Percentiles rank a stretch among this genome's conserved stretches.
These are phyloP conservation scores for Raffaelea albimanens DNA, from an alignment of 2,329 filamentous ascomycete species.

Conservation along the genomic window DNA sequence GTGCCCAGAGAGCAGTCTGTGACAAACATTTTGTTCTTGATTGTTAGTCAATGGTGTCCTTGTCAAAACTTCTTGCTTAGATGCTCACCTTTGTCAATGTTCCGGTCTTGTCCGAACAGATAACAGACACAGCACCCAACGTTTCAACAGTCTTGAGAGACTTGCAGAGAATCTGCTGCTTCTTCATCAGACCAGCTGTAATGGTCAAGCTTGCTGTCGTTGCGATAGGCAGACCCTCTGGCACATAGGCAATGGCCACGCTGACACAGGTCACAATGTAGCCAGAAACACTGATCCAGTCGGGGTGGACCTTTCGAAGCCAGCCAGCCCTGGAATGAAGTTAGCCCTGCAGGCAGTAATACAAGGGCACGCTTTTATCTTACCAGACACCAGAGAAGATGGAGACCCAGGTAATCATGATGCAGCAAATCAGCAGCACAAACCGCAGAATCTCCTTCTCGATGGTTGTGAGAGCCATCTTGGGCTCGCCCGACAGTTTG, in stretches of 20 bases:
- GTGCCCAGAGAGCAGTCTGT: slow-evolving; percentile 57
- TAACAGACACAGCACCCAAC: slow-evolving; percentile 60
- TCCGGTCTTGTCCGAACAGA: slow-evolving; percentile 72
- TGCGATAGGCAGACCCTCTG: slow-evolving; percentile 63
- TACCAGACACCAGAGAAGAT: slow-evolving; percentile 59
- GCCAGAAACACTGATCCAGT: slow-evolving; percentile 62
- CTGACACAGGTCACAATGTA: slow-evolving; percentile 66
- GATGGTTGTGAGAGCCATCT: slow-evolving; percentile 56
- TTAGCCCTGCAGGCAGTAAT: too few species aligned
- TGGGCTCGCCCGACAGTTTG: slow-evolving; percentile 59
- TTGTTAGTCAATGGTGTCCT: too few species aligned
- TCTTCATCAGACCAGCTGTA: slow-evolving; percentile 65
- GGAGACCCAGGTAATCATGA: slow-evolving; percentile 58
- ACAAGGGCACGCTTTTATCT: slow-evolving; percentile 13
- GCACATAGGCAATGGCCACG: slow-evolving; percentile 67
- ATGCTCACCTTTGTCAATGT: too few species aligned
- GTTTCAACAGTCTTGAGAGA: slow-evolving; percentile 72
- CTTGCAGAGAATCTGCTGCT: slow-evolving; percentile 71
- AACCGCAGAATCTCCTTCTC: slow-evolving; percentile 67
- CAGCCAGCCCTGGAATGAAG: slow-evolving; percentile 49
- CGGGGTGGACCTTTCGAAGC: slow-evolving; percentile 55
- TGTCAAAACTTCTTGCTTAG: too few species aligned
- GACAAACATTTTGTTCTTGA: slow-evolving; percentile 63
- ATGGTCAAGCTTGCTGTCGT: slow-evolving; percentile 65
- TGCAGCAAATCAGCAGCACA: slow-evolving; percentile 56